phyloP scores from a whole-genome alignment of 306 rosid genomes.

The Carpinus viminea region DNA sequence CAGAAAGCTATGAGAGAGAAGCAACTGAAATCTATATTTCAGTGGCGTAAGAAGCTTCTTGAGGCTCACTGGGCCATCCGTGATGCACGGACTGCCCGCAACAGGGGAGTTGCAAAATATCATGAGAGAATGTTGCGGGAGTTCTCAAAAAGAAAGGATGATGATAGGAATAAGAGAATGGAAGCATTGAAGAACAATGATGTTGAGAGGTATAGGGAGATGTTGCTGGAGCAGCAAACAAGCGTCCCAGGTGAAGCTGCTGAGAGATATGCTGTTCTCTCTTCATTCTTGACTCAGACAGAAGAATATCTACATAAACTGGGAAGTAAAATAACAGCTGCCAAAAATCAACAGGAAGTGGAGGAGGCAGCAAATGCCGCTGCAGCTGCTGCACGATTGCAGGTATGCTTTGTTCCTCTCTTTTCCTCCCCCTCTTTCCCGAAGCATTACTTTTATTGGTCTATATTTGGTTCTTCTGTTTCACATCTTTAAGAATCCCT shows the following conservation, averaged over 20 bases:
- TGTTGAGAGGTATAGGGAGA: conserved; percentile 95
- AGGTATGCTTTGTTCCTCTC: conserved; percentile 48
- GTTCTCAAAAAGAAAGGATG: conserved; percentile 91
- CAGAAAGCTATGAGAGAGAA: conserved; percentile 86
- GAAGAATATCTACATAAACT: conserved; percentile 95
- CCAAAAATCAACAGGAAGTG: conserved; percentile 89
- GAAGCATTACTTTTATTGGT: conserved; percentile 5
- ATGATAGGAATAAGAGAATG: conserved; percentile 89
- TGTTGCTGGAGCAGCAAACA: conserved; percentile 94
- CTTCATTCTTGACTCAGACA: conserved; percentile 89
- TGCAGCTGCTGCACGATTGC: conserved; percentile 87
- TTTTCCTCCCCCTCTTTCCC: too few relatives aligned
- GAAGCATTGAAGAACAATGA: conserved; percentile 97
- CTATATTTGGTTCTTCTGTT: not conserved
- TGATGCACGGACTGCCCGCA: conserved; percentile 95
- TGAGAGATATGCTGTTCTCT: conserved; percentile 93
- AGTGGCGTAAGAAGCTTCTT: conserved; percentile 96
- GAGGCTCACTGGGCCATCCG: conserved; percentile 97
- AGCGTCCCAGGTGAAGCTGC: conserved; percentile 89
- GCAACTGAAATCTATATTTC: conserved; percentile 90
- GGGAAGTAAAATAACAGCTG: conserved; percentile 91
- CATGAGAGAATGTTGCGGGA: conserved; percentile 94
- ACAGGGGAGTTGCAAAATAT: conserved; percentile 96
- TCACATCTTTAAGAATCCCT: not conserved
- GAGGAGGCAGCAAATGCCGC: conserved; percentile 93